Conservation (phyloP, 2,329 filamentous ascomycete species). For the Zymoseptoria ardabiliae region DNA sequence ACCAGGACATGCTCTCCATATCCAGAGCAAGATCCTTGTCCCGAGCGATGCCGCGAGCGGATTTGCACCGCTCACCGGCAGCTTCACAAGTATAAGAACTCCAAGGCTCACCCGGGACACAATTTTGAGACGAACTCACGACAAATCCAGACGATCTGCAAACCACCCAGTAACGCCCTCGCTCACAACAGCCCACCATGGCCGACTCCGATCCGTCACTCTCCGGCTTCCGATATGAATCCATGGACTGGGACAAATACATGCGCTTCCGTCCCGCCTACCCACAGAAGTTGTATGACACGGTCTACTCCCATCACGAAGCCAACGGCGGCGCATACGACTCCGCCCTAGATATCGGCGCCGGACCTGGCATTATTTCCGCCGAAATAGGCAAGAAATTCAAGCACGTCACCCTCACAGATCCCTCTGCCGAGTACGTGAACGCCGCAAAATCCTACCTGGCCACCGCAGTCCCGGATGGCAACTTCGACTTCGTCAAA, state of each 20-base stretch:
- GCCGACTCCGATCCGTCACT: too few species aligned
- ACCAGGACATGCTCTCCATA: too few species aligned
- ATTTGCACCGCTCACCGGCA: too few species aligned
- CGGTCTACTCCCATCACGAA: conserved; percentile 1
- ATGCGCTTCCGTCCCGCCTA: conserved; percentile 1
- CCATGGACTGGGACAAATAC: neutral
- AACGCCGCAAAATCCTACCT: neutral
- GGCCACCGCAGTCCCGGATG: neutral
- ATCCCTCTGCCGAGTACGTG: conserved; percentile 4
- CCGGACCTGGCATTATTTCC: conserved; percentile 1
- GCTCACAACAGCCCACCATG: too few species aligned
- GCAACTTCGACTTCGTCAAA: neutral
- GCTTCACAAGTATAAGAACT: too few species aligned
- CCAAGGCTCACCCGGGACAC: too few species aligned
- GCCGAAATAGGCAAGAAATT: neutral
- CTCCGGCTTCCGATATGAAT: too few species aligned
- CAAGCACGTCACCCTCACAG: conserved; percentile 5
- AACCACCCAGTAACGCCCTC: too few species aligned
- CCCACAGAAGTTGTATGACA: neutral
- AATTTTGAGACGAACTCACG: too few species aligned
- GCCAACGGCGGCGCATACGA: neutral
- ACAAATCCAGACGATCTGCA: too few species aligned
- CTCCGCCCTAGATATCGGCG: conserved; percentile 4
- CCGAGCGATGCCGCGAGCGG: too few species aligned
- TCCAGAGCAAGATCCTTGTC: too few species aligned